Conservation (phyloP, 768 basidiomycete species). For the Tricholoma saponaceum region DNA sequence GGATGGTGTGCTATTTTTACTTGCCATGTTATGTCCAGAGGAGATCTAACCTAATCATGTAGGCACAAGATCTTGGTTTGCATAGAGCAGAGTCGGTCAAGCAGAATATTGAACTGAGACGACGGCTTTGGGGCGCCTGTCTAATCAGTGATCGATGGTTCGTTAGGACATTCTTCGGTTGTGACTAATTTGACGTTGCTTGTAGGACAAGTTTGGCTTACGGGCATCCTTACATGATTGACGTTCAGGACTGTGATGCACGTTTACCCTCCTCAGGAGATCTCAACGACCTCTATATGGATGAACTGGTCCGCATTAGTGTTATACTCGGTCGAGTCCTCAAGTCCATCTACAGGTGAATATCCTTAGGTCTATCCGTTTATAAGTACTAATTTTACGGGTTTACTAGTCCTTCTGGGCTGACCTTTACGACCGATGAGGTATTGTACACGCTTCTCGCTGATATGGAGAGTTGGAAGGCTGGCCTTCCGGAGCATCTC, state of each 20-base stretch:
- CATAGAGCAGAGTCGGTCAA: conserved; percentile 89
- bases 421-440: conserved; percentile 81
- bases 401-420: conserved; percentile 69
- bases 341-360: conserved; percentile 89
- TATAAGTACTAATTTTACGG: conserved; percentile 2
- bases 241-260: conserved; percentile 94
- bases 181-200: not conserved
- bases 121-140: conserved; percentile 92
- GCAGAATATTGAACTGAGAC: conserved; percentile 78
- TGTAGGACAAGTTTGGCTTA: conserved; percentile 81
- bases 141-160: conserved; percentile 94
- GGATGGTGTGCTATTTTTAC: conserved; percentile 62
- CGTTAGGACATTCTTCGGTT: conserved; percentile 18
- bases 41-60: conserved; percentile 6
- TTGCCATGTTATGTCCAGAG: not conserved
- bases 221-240: conserved; percentile 95
- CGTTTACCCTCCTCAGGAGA: conserved; percentile 89
- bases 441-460: conserved; percentile 59
- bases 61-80: conserved; percentile 96
- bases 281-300: conserved; percentile 73
- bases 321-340: conserved; percentile 88
- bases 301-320: conserved; percentile 88
- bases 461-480: conserved; percentile 76
- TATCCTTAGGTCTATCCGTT: not conserved
- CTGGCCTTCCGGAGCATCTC: conserved; percentile 71